phyloP scores from a whole-genome alignment of 805 yeast species.

The Yarrowia alimentaria region DNA sequence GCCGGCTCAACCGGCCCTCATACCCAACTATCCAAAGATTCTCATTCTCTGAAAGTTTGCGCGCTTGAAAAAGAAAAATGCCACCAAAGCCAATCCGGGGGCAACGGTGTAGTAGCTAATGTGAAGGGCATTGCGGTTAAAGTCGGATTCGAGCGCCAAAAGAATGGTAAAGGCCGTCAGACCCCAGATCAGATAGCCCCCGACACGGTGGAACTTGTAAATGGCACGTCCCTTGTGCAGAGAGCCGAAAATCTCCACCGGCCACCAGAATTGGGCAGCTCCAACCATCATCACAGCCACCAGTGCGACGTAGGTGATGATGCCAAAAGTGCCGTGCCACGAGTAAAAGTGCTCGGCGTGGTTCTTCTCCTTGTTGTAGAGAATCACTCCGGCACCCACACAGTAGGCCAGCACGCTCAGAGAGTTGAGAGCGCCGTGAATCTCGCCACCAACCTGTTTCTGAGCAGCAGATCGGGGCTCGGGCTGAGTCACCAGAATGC shows the following conservation, averaged over 20 bases:
- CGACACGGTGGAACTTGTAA: conserved; percentile 37
- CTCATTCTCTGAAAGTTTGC: conserved; percentile 28
- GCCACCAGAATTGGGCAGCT: conserved; percentile 36
- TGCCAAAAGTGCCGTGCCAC: conserved; percentile 37
- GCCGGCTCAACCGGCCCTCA: neutral
- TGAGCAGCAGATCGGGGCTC: conserved; percentile 32
- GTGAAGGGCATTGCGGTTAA: conserved; percentile 31
- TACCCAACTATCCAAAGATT: conserved; percentile 10
- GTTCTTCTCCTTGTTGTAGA: conserved; percentile 35
- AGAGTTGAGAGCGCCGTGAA: conserved; percentile 36
- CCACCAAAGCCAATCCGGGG: conserved; percentile 27
- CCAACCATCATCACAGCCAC: conserved; percentile 33
- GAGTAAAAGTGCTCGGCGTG: conserved; percentile 35
- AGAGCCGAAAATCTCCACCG: conserved; percentile 35
- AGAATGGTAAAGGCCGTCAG: conserved; percentile 31
- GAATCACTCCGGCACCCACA: conserved; percentile 32
- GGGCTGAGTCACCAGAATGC: conserved; percentile 36
- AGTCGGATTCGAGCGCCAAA: conserved; percentile 33
- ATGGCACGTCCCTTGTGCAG: conserved; percentile 33
- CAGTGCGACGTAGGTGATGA: conserved; percentile 32
- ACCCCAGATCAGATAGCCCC: conserved; percentile 33
- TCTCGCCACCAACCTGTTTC: conserved; percentile 34
- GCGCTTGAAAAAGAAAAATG: conserved; percentile 26
- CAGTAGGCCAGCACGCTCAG: conserved; percentile 30
- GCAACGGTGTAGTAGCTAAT: conserved; percentile 28